Conservation (phyloP, 2,329 filamentous ascomycete genomes). For the Clarireedia homoeocarpa region DNA sequence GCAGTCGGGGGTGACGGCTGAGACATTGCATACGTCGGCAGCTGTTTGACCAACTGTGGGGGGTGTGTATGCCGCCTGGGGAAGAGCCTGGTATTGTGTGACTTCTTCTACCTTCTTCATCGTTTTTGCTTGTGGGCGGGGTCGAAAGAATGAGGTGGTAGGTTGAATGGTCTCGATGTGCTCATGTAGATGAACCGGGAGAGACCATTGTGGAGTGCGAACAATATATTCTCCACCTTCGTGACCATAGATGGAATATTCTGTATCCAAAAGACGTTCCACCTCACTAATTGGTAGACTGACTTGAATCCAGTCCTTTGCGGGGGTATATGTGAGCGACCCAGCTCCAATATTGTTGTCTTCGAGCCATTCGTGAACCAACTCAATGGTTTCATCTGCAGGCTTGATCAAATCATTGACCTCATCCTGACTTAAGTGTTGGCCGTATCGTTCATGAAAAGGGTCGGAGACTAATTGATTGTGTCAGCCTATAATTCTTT, state of each 20-base stretch:
- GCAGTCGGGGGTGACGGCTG: conserved; percentile 20
- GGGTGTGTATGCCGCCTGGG: conserved; percentile 2
- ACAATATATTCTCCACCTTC: conserved; percentile 20
- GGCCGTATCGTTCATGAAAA: conserved; percentile 44
- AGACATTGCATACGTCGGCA: conserved; percentile 55
- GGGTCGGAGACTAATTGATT: conserved; percentile 41
- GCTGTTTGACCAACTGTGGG: conserved; percentile 1
- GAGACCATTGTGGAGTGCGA: conserved; percentile 27
- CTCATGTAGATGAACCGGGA: conserved; percentile 34
- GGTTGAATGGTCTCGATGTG: conserved; percentile 46
- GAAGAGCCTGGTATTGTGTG: not conserved
- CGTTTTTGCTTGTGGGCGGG: conserved; percentile 32
- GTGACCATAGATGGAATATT: conserved; percentile 31
- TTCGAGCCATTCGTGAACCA: conserved; percentile 49
- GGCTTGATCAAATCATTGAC: conserved; percentile 47
- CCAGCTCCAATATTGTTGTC: conserved; percentile 40
- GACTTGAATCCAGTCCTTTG: conserved; percentile 48
- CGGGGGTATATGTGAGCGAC: conserved; percentile 36
- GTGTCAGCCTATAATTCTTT: not conserved
- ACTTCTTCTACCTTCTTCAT: conserved; percentile 10
- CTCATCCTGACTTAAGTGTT: conserved; percentile 43
- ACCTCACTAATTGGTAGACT: conserved; percentile 40
- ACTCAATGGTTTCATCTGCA: conserved; percentile 40
- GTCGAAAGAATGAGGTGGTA: conserved; percentile 47
- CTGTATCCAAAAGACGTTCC: conserved; percentile 30